Evolutionary conservation across 345 rosid species (phyloP).

Genomic region (Bretschneidera sinensis): DNA sequence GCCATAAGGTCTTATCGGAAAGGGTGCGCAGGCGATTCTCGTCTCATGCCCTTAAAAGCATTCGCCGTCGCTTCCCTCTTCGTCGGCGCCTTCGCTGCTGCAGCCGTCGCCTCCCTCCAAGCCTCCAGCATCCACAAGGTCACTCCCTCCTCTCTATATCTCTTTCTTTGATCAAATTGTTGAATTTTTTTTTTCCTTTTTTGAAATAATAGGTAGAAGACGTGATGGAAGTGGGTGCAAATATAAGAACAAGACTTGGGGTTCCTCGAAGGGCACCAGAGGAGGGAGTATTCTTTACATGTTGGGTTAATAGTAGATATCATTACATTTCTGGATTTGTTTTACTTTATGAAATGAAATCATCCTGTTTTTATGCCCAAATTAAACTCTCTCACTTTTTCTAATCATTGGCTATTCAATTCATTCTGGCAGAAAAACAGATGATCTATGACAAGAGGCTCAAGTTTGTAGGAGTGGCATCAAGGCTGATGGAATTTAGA

Average conservation of each 20-base stretch:
- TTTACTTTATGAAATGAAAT: neutral
- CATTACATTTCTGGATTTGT: neutral
- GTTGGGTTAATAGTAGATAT: neutral
- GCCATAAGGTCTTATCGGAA: constrained; percentile 39
- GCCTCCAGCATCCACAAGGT: constrained; percentile 46
- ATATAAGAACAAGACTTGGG: constrained; percentile 38
- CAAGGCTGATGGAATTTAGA: neutral
- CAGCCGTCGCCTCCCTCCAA: constrained; percentile 38
- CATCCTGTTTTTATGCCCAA: neutral
- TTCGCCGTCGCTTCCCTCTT: too few species aligned
- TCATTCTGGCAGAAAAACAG: neutral
- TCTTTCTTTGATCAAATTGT: constrained; percentile 7
- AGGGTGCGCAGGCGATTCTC: constrained; percentile 54
- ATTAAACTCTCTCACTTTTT: too few species aligned
- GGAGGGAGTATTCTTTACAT: constrained; percentile 11
- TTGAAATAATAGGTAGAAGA: constrained; percentile 40
- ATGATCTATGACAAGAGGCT: neutral
- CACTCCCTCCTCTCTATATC: neutral
- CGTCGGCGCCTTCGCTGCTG: constrained; percentile 49
- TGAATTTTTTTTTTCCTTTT: neutral
- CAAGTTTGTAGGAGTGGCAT: neutral
- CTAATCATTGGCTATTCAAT: too few species aligned
- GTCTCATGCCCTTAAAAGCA: constrained; percentile 60
- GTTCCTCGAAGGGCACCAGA: constrained; percentile 17
- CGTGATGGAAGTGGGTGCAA: constrained; percentile 40